A percentile compares a stretch with the other conserved stretches of the same genome.
Evolutionary conservation across 768 basidiomycete genomes (phyloP).

Genomic region (Roridomyces roridus): DNA sequence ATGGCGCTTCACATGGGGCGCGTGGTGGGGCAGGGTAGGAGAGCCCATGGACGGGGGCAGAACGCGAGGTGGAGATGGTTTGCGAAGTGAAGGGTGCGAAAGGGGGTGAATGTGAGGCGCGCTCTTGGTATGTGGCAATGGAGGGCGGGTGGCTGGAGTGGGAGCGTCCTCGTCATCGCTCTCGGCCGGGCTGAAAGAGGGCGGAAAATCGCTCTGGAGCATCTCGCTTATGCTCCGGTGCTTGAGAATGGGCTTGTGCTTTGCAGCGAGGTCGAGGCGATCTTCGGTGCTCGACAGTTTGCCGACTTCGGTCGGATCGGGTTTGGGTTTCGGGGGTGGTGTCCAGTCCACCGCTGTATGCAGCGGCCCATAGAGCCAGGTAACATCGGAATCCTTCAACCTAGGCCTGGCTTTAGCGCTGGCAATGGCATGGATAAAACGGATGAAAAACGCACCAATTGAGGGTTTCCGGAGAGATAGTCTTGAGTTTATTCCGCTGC

Average conservation of each 20-base stretch:
- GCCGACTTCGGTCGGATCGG: slow-evolving; percentile 44
- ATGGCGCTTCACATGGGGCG: slow-evolving; percentile 64
- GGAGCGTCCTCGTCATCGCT: slow-evolving; percentile 55
- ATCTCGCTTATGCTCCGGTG: slow-evolving; percentile 92
- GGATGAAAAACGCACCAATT: slow-evolving; percentile 79
- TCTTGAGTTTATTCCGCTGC: slow-evolving; percentile 95
- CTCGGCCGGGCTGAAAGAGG: slow-evolving; percentile 65
- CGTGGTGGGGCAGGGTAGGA: slow-evolving; percentile 7
- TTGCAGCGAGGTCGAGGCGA: slow-evolving; percentile 52
- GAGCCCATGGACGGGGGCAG: slow-evolving; percentile 37
- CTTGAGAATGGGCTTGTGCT: slow-evolving; percentile 91
- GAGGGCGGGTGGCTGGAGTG: slow-evolving; percentile 52
- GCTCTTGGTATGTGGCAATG: slow-evolving; percentile 82
- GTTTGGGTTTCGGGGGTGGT: slow-evolving; percentile 63
- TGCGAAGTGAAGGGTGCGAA: slow-evolving; percentile 55
- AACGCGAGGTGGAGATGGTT: slow-evolving; percentile 76
- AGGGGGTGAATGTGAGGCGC: slow-evolving; percentile 78
- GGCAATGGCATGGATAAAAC: slow-evolving; percentile 13
- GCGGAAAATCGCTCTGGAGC: slow-evolving; percentile 75
- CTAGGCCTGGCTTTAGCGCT: slow-evolving; percentile 46
- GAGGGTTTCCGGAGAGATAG: slow-evolving; percentile 94
- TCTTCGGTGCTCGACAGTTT: slow-evolving; percentile 52
- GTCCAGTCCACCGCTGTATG: slow-evolving; percentile 92
- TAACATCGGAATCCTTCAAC: slow-evolving; percentile 99
- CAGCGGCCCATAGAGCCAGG: slow-evolving; percentile 97